Evolutionary conservation across 176 grass and related monocot species (phyloP).

Genomic region (Alopecurus myosuroides): DNA sequence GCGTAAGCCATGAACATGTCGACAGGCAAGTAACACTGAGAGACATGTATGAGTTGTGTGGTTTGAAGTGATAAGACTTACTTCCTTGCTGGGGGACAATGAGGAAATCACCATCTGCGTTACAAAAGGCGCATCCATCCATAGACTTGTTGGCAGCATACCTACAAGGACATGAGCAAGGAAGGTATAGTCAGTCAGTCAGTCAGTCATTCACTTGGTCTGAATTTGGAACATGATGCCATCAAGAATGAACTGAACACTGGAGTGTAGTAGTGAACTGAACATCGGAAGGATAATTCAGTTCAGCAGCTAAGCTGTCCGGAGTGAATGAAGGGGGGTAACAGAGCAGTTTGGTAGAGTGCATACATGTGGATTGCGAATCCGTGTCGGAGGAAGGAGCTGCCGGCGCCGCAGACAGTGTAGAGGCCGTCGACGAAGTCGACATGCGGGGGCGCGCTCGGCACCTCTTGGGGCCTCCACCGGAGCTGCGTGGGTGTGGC

Average conservation of each 20-base stretch:
- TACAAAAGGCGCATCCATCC: conserved; percentile 85
- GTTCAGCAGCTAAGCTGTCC: not conserved
- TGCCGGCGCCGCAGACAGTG: conserved; percentile 85
- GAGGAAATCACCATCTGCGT: conserved; percentile 94
- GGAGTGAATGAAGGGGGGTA: not conserved
- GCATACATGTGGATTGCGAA: conserved; percentile 77
- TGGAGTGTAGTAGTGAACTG: not conserved
- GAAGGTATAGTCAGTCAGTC: not conserved
- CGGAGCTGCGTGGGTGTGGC: conserved; percentile 88
- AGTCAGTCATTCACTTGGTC: not conserved
- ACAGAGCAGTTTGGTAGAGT: not conserved
- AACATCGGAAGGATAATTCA: not conserved
- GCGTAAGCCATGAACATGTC: not conserved
- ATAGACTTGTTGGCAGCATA: conserved; percentile 92
- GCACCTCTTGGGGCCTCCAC: conserved; percentile 63
- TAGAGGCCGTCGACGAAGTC: conserved; percentile 83
- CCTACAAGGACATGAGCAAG: conserved; percentile 26
- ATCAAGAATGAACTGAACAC: not conserved
- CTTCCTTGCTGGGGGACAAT: conserved; percentile 82
- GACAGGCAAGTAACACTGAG: not conserved
- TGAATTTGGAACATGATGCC: not conserved
- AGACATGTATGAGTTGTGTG: not conserved
- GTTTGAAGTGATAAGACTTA: not conserved
- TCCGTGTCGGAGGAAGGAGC: conserved; percentile 79
- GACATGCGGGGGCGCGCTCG: not conserved